Conservation (phyloP, 1,284 basidiomycete species). For the Papiliotrema flavescens region DNA sequence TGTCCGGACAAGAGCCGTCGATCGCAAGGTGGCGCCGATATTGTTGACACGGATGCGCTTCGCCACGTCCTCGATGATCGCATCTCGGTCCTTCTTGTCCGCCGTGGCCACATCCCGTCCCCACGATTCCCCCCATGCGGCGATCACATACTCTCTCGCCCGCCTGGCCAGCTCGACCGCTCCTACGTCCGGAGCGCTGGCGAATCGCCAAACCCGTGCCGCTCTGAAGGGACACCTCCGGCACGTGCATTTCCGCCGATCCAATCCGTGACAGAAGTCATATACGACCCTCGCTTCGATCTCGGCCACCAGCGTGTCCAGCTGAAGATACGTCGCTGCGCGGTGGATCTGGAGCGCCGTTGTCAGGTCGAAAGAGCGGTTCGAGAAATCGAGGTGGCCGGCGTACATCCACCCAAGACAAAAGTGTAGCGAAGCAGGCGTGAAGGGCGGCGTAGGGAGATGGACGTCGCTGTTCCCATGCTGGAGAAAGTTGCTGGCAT, state of each 20-base stretch:
- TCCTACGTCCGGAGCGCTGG: slow-evolving; percentile 67
- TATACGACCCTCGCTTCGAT: slow-evolving; percentile 74
- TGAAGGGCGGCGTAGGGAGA: slow-evolving; percentile 89
- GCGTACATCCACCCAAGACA: slow-evolving; percentile 81
- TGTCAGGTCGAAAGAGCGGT: slow-evolving; percentile 84
- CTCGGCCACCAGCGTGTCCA: slow-evolving; percentile 72
- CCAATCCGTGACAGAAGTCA: slow-evolving; percentile 82
- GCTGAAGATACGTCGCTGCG: slow-evolving; percentile 73
- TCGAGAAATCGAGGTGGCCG: slow-evolving; percentile 87
- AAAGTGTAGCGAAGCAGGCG: slow-evolving; percentile 89
- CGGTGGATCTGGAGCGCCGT: slow-evolving; percentile 88
- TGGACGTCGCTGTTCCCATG: slow-evolving; percentile 57
- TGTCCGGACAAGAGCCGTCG: slow-evolving; percentile 22
- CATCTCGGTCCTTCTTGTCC: slow-evolving; percentile 62
- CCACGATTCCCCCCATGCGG: slow-evolving; percentile 82
- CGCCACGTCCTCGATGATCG: slow-evolving; percentile 64
- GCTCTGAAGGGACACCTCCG: slow-evolving; percentile 71
- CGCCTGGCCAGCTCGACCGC: slow-evolving; percentile 67
- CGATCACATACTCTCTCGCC: slow-evolving; percentile 68
- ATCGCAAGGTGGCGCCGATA: slow-evolving; percentile 57
- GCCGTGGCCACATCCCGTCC: slow-evolving; percentile 73
- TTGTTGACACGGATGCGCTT: slow-evolving; percentile 64
- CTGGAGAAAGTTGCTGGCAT: slow-evolving; percentile 32
- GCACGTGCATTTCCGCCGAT: slow-evolving; percentile 75
- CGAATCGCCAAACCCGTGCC: slow-evolving; percentile 76